These are phyloP conservation scores for Sequoiadendron giganteum DNA, from an alignment of 75 land plant species.

Conservation along the genomic window DNA sequence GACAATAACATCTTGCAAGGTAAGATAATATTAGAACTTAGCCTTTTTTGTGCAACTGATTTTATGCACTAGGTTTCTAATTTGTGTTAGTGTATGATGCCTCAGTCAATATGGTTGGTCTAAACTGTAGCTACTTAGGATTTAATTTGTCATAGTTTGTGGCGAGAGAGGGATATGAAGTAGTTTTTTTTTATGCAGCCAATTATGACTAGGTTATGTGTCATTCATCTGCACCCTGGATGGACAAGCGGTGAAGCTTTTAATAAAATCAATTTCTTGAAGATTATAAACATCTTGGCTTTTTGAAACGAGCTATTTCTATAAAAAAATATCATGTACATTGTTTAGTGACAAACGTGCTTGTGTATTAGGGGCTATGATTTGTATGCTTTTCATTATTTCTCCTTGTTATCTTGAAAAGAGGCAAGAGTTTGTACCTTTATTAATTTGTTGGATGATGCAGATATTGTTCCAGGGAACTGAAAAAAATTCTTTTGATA, in stretches of 20 bases:
- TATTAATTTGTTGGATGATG: background rate
- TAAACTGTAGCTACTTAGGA: background rate
- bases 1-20: conserved; percentile 88
- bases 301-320: background rate
- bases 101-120: background rate
- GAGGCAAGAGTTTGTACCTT: background rate
- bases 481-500: background rate
- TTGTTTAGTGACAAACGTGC: background rate
- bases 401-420: background rate
- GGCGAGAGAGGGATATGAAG: background rate
- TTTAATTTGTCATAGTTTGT: background rate
- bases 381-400: background rate
- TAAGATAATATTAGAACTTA: conserved; percentile 13
- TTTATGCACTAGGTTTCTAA: background rate
- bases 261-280: background rate
- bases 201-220: background rate
- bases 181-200: background rate
- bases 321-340: background rate
- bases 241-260: background rate
- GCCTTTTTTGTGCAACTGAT: background rate
- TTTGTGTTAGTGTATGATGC: background rate
- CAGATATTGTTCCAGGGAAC: background rate
- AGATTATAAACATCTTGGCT: background rate
- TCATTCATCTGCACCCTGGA: background rate
- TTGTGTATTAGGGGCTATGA: background rate